A percentile compares a stretch with the other conserved stretches of the same genome.
These are phyloP conservation scores for Orbilia blumenaviensis DNA, from an alignment of 2,329 filamentous ascomycete species.

Conservation along the genomic window DNA sequence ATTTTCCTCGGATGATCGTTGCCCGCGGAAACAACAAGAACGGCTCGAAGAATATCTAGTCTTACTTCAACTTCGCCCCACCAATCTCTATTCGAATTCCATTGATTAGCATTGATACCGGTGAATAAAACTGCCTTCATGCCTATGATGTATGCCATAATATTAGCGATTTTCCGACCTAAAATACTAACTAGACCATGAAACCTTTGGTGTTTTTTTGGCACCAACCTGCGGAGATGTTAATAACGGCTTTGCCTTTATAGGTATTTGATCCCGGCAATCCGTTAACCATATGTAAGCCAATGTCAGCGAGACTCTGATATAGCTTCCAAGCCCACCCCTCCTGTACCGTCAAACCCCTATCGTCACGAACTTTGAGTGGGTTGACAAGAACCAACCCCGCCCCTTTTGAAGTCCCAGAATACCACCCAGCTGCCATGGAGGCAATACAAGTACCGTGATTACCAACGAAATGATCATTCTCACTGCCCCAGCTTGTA, in stretches of 20 bases:
- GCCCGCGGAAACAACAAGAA: conserved; percentile 4
- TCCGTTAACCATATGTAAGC: neutral
- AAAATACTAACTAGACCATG: neutral
- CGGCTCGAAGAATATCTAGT: neutral
- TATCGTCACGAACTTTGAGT: neutral
- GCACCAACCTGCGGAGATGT: conserved; percentile 4
- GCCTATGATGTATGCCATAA: neutral
- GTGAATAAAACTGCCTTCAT: neutral
- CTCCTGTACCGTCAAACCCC: neutral
- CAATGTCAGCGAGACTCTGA: neutral
- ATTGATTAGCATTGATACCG: neutral
- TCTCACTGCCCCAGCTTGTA: neutral
- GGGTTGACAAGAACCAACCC: conserved; percentile 3
- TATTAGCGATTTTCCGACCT: neutral
- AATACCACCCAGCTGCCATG: neutral
- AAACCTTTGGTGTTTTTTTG: neutral
- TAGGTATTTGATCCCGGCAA: neutral
- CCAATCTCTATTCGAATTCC: neutral
- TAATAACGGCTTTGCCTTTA: conserved; percentile 7
- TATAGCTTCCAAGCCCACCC: conserved; percentile 6
- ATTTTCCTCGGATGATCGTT: conserved; percentile 11
- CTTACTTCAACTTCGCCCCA: conserved; percentile 1
- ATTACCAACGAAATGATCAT: neutral
- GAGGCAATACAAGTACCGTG: conserved; percentile 22
- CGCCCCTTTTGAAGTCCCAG: conserved; percentile 2